These are phyloP conservation scores for Dictyostelium discoideum DNA, from an alignment of 78 protist species.

Conservation along the genomic window dicty_2.7 NC_007089.4:1849001-1849500, in stretches of 20 bases:
- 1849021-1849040: not conserved
- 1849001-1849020: not conserved
- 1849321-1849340: constrained; percentile 72
- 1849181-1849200: constrained; percentile 77
- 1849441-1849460: constrained; percentile 41
- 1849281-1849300: constrained; percentile 36
- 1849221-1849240: constrained; percentile 55
- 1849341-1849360: constrained; percentile 73
- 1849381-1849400: constrained; percentile 50
- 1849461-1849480: constrained; percentile 76
- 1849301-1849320: constrained; percentile 39
- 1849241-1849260: constrained; percentile 60
- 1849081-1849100: constrained; percentile 57
- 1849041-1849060: not conserved
- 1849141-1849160: constrained; percentile 82
- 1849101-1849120: constrained; percentile 82
- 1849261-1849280: constrained; percentile 90
- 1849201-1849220: constrained; percentile 80
- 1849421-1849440: constrained; percentile 19
- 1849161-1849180: constrained; percentile 63
- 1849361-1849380: constrained; percentile 60
- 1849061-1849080: constrained; percentile 26
- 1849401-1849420: constrained; percentile 74
- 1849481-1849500: constrained; percentile 1
- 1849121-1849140: constrained; percentile 89